These are phyloP conservation scores for Oryza coarctata DNA, from an alignment of 176 grass and related monocot genomes.

Conservation along the genomic window DNA sequence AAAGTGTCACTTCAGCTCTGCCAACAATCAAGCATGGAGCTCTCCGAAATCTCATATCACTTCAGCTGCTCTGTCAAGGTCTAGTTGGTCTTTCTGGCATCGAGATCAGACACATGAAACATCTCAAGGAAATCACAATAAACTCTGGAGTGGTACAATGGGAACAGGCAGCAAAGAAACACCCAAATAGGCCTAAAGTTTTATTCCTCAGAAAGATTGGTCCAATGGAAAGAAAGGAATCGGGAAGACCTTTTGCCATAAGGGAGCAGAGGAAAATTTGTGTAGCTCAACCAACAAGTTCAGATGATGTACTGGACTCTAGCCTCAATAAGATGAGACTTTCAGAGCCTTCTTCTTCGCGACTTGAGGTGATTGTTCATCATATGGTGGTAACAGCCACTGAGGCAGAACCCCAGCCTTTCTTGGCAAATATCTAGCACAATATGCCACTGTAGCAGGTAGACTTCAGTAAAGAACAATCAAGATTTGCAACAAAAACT, in stretches of 20 bases:
- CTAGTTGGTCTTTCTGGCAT: constrained; percentile 29
- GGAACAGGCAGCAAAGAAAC: constrained; percentile 27
- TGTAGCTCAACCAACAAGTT: neutral
- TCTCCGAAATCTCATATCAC: constrained; percentile 24
- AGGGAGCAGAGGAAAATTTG: neutral
- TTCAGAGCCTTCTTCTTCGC: neutral
- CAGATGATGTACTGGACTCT: neutral
- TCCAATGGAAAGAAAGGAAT: neutral
- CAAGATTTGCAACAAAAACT: neutral
- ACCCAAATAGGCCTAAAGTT: constrained; percentile 41
- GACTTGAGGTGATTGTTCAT: neutral
- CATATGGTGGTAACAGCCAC: neutral
- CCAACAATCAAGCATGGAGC: constrained; percentile 34
- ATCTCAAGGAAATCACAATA: constrained; percentile 41
- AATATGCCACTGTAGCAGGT: neutral
- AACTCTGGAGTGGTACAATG: neutral
- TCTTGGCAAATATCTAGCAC: neutral
- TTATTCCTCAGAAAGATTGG: neutral
- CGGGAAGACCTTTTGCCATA: neutral
- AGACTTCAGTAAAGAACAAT: neutral
- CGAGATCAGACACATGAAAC: constrained; percentile 27
- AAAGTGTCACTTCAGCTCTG: neutral
- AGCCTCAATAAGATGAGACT: constrained; percentile 21
- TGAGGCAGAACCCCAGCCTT: neutral
- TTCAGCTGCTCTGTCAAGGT: constrained; percentile 16